These are phyloP conservation scores for Pouteria glomerata DNA, from an alignment of 148 eudicot species.

Conservation along the genomic window DNA sequence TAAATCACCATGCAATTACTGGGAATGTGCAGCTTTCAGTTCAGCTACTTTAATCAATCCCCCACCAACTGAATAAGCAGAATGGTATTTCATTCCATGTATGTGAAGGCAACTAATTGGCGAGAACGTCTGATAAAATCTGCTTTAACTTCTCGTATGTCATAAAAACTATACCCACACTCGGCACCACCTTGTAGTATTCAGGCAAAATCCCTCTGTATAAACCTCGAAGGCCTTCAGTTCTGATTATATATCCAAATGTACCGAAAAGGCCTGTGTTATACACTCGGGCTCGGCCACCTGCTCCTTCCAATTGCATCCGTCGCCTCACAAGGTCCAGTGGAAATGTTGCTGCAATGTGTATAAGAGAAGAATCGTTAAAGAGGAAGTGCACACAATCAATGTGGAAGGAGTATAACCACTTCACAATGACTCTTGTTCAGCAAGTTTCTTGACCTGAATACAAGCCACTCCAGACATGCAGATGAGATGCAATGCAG, in stretches of 20 bases:
- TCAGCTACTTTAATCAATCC: too few species aligned
- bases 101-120: too few species aligned
- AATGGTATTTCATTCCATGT: neutral
- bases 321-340: slow-evolving; percentile 91
- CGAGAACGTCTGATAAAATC: slow-evolving; percentile 46
- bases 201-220: slow-evolving; percentile 60
- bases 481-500: neutral
- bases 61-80: neutral
- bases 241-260: slow-evolving; percentile 38
- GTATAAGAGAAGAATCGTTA: neutral
- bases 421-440: too few species aligned
- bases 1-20: too few species aligned
- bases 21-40: too few species aligned
- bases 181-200: slow-evolving; percentile 57
- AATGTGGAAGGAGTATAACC: too few species aligned
- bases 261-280: slow-evolving; percentile 67
- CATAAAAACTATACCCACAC: slow-evolving; percentile 48
- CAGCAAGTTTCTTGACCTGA: neutral
- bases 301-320: slow-evolving; percentile 98
- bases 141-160: slow-evolving; percentile 65
- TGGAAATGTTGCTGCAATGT: slow-evolving; percentile 70
- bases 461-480: neutral
- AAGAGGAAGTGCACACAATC: slow-evolving; percentile 1
- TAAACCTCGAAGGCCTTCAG: slow-evolving; percentile 49
- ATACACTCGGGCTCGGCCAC: slow-evolving; percentile 76